Percentiles rank a stretch among this genome's conserved stretches.
Conservation (phyloP, 2,329 filamentous ascomycete species). For the Mycogone perniciosa region DNA sequence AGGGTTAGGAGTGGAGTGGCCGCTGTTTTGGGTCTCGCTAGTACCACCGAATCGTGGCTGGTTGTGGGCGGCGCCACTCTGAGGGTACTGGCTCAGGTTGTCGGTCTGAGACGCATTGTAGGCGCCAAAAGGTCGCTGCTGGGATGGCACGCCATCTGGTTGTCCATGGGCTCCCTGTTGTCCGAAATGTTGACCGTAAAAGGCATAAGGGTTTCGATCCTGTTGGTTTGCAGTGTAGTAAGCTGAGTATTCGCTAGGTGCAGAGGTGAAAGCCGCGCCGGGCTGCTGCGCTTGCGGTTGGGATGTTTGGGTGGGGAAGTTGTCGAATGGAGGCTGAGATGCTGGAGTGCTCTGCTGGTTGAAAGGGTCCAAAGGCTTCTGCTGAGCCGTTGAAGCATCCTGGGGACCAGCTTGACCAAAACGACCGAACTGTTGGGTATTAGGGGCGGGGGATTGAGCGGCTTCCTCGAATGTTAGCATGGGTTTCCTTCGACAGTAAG, state of each 20-base stretch:
- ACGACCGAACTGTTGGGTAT: constrained; percentile 62
- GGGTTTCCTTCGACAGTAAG: neutral
- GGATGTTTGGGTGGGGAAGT: constrained; percentile 52
- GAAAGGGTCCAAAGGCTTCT: constrained; percentile 87
- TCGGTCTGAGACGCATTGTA: constrained; percentile 63
- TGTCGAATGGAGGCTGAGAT: constrained; percentile 53
- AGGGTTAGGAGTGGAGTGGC: constrained; percentile 85
- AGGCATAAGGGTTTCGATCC: constrained; percentile 70
- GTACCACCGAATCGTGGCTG: constrained; percentile 54
- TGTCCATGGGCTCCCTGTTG: constrained; percentile 56
- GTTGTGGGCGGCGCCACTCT: constrained; percentile 54
- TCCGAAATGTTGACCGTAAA: constrained; percentile 60
- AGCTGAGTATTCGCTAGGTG: constrained; percentile 71
- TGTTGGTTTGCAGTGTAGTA: constrained; percentile 77
- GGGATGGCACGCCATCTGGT: constrained; percentile 63
- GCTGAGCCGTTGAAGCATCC: constrained; percentile 51
- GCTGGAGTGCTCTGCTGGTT: constrained; percentile 58
- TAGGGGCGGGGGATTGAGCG: constrained; percentile 47
- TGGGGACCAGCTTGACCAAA: constrained; percentile 58
- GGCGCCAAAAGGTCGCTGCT: constrained; percentile 71
- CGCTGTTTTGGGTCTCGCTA: constrained; percentile 73
- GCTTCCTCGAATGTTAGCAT: constrained; percentile 16
- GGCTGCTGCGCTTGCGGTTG: constrained; percentile 53
- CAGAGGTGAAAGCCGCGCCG: constrained; percentile 64
- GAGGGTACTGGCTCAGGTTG: constrained; percentile 63